Base-by-base conservation (phyloP, 2,329 filamentous ascomycete species). In the Trichoderma brevicompactum region DNA sequence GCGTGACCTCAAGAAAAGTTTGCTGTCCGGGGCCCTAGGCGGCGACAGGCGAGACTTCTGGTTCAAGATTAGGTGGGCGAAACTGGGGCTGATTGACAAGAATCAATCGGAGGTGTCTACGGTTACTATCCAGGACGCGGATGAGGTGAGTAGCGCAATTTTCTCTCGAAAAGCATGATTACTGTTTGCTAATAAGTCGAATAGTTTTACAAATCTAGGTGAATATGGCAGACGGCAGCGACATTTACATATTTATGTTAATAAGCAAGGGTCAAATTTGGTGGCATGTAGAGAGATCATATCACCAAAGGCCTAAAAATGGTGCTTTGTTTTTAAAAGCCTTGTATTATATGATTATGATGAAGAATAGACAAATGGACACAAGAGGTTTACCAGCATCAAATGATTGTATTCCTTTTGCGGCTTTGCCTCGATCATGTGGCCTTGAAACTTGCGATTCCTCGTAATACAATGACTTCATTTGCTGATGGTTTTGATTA, bases 11-110 rank as follows among this genome's bases (percentile, higher is more conserved):
- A 98, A 97, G 80, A 82, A 81, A 69, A 87, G 88, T 64, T 74
- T 97, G 1, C 75, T 93, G 7, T 84, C 82, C 0, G 90, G 88
- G 0, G 84, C 90, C 69, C 78, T 97, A 2, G 88, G 89, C 43
- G 93, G 92, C 0, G 90, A 96, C 71, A 82, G 92, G 62, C 85
- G 85, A 68, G 92, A 96, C 72, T 88, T 97, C 79, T 97, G 93
- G 93, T 91, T 87, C 80, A 81, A 85, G 70, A 79, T 97, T 28
- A 83, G 89, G 70, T 85, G 81, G 66, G 85, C 83, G 48, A 86
- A 82, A 70, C 78, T 97, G 64, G 92, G 93, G 0, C 79, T 97
- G 73, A 88, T 98, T 71, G 87, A 91, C 68, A 80, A 82, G 60
- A 82, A 79, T 54, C 80, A 87, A 71, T 85, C 84, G 2, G 87